Base-by-base conservation (phyloP, 2,329 filamentous ascomycete genomes). In the Zasmidium citrigriseum region DNA sequence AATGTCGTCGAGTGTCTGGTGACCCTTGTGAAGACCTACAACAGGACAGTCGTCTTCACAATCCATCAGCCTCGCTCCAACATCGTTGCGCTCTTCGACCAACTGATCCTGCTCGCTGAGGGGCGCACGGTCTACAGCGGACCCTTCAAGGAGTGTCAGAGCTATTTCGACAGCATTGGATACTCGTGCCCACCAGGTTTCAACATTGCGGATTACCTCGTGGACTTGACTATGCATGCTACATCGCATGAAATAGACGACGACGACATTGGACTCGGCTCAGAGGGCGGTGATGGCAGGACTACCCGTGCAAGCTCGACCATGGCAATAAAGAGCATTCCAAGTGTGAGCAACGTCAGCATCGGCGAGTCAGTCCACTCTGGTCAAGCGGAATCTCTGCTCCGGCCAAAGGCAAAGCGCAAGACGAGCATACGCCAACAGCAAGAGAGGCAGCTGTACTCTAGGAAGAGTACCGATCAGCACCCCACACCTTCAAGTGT, bases 41-140 rank as follows among this genome's bases (percentile, higher is more conserved):
- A 97, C 77, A 86, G 96, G 60, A 99, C 96, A 0, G 92, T 99
- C 55, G 89, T 99, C 62, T 97, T 99, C 77, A 99, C 95, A 14
- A 99, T 99, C 64, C 95, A 99, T 74, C 95, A 99, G 70, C 95
- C 95, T 38, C 86, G 96, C 65, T 99, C 95, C 11, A 99, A 99
- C 75, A 99, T 99, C 70, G 95, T 98, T 21, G 95, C 95, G 10
- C 83, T 99, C 2, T 99, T 99, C 71, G 95, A 99, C 72, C 87
- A 93, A 56, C 82, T 99, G n/a, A 83, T 99, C 54, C 85, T 99
- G 14, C 81, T 99, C 46, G 95, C 95, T 1, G 88, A 91, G 65
- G 95, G 95, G 23, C 88, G 88, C 68, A 89, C 91, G 1, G 95
- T 99, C 7, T 99, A 96, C 74, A 98, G 95, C 2, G 95, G 95